Evolutionary conservation across 768 basidiomycete genomes (phyloP), one percentile per base, ranked within the genome.

Genomic region (Boletus fagicola): DNA sequence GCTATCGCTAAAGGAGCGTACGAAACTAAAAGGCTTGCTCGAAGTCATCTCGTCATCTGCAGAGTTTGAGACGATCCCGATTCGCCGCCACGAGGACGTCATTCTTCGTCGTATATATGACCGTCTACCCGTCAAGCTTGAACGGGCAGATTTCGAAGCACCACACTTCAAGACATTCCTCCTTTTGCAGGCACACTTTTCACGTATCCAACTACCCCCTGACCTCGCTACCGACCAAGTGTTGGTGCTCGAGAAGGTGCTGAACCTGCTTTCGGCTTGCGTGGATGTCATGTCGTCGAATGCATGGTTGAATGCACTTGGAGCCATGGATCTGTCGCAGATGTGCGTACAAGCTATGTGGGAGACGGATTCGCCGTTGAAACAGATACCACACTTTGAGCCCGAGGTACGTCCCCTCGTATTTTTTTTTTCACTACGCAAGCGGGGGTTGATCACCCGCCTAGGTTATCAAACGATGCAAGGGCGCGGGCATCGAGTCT

Each of bases 121-220:
- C 68, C 92, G 95, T 22, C 89, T 96, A 1, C 96, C 96, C 1
- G 96, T 98, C 77, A 98, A 98, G 76, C 81, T 98, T 42, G 87
- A 91, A 49, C 70, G 65, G 12, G 80, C 77, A 58, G 90, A 98
- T 73, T 98, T 93, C 73, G 92, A 94, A 67, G 89, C 91, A 16
- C 97, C 96, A 0, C 88, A 96, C 69, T 98, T 98, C 88, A 98
- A 99, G 78, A 94, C 95, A 0, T 97, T 96, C 87, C 80, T 98
- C 31, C 84, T 98, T 1, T 80, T 99, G 1, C 95, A 99, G 69
- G 94, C 95, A 0, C 96, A 98, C 76, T 99, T 98, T 76, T 93
- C 92, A 1, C 89, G 95, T 10, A 79, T 98, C 18, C 87, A 91
- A 44, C 80, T 98, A 2, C 95, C 96, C 1, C 87, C 95, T 13